Evolutionary conservation across 2,329 filamentous ascomycete species (phyloP), one percentile per base, ranked within the genome.

Genomic region (Phyllosticta citriasiana): DNA sequence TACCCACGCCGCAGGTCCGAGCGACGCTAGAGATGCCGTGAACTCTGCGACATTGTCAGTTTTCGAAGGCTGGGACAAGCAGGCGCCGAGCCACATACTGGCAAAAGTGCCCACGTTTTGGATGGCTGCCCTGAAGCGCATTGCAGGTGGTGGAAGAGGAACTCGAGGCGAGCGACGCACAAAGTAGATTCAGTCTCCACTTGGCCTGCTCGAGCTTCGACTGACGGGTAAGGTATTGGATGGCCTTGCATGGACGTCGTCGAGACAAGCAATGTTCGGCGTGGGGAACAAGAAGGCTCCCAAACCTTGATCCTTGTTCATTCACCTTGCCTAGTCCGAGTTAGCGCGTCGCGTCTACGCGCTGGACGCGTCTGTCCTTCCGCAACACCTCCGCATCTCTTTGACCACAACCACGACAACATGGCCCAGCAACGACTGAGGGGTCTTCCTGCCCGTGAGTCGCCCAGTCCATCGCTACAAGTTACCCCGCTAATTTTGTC

Each of bases 1-100:
- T 65, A 96, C 82, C 91, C 92, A 96, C 54, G 89, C 91, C 64
- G 95, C 87, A 74, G 93, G 91, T 66, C 91, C 90, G 19, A 87
- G 76, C 14, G 83, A 85, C 27, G 82, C 79, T 58, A 87, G 78
- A 4, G 84, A 86, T 14, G 83, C 82, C 12, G 82, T 83, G 64
- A 87, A 78, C 69, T 86, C 84, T 85, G 68, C 4, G 35, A 10
- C 3, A 22, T 40, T 35, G 24, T 57, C 30, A 57, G 55, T 24
- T 16, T 12, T 25, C 26, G 16, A 16, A 7, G 6, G 40, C 66
- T 26, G n/a, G 25, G 8, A 25, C 22, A 27, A 53, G 53, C 19
- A 6, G 51, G 12, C 59, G 66, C 55, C 57, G 64, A 65, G 27
- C 25, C 64, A 67, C 77, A 65, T 77, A 79, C 79, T 83, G 58